These are phyloP conservation scores for Leishmania lainsoni DNA, from an alignment of 208 protist genomes.

Conservation along the genomic window DNA sequence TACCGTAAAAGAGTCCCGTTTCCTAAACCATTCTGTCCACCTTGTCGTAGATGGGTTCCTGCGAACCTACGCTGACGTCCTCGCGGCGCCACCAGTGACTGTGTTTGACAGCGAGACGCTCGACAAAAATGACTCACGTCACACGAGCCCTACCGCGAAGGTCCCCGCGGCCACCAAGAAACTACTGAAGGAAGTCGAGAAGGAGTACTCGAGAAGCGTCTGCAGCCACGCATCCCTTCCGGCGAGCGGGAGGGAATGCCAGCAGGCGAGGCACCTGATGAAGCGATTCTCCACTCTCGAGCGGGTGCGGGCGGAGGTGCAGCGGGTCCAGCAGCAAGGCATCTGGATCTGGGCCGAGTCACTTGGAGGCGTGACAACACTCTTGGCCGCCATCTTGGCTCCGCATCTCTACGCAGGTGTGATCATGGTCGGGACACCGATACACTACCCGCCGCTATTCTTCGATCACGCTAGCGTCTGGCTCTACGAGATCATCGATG, in stretches of 20 bases:
- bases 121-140: slow-evolving; percentile 3
- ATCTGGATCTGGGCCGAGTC: slow-evolving; percentile 84
- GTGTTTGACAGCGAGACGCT: slow-evolving; percentile 18
- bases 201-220: slow-evolving; percentile 45
- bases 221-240: slow-evolving; percentile 29
- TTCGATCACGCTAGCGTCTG: slow-evolving; percentile 61
- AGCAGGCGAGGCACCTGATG: slow-evolving; percentile 33
- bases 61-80: slow-evolving; percentile 40
- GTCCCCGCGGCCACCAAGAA: slow-evolving; percentile 18
- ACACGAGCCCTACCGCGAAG: background rate
- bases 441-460: slow-evolving; percentile 71
- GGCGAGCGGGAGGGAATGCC: slow-evolving; percentile 21
- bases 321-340: slow-evolving; percentile 40
- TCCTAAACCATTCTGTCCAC: slow-evolving; percentile 69
- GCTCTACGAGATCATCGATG: slow-evolving; percentile 55
- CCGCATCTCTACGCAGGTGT: slow-evolving; percentile 70
- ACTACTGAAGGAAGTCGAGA: slow-evolving; percentile 34
- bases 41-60: slow-evolving; percentile 48
- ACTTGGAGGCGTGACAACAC: slow-evolving; percentile 56
- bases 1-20: slow-evolving; percentile 65
- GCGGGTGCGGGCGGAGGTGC: slow-evolving; percentile 53
- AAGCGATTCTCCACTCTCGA: slow-evolving; percentile 47
- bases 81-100: slow-evolving; percentile 14
- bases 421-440: slow-evolving; percentile 63
- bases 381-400: slow-evolving; percentile 56